Conservation (phyloP, 352 stramenopile species). For the Phytopythium litorale region DNA sequence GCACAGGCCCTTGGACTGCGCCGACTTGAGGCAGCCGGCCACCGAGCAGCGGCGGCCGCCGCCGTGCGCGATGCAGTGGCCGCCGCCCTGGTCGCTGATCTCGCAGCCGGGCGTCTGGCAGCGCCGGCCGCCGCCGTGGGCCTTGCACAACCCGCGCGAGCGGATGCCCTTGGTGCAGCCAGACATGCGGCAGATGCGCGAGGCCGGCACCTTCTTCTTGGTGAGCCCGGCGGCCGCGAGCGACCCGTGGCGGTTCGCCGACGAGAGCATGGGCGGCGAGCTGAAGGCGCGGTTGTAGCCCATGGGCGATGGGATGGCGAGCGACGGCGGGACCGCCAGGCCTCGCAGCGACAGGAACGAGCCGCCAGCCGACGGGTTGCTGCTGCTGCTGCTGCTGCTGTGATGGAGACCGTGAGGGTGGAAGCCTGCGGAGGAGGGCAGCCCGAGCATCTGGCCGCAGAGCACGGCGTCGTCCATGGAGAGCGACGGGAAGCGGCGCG, state of each 20-base stretch:
- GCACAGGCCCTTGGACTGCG: conserved; percentile 77
- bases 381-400: too few species aligned
- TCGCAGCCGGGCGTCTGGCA: conserved; percentile 76
- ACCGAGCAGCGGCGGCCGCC: conserved; percentile 59
- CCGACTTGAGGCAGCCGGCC: conserved; percentile 74
- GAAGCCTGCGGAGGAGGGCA: conserved; percentile 1
- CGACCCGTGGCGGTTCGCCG: background rate
- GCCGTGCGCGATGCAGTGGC: conserved; percentile 77
- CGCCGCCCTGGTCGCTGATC: conserved; percentile 84
- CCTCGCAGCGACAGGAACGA: conserved; percentile 11
- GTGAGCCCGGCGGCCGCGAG: conserved; percentile 12
- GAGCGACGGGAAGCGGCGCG: conserved; percentile 10
- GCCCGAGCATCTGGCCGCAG: conserved; percentile 14
- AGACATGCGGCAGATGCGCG: conserved; percentile 70
- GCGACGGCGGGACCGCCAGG: conserved; percentile 11
- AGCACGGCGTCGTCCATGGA: conserved; percentile 9
- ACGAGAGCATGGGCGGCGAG: conserved; percentile 25
- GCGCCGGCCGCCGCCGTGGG: conserved; percentile 72
- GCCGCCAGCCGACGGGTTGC: background rate
- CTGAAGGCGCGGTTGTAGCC: conserved; percentile 16
- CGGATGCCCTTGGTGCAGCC: conserved; percentile 81
- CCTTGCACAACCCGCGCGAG: conserved; percentile 80
- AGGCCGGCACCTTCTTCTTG: conserved; percentile 53
- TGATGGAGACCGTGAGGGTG: background rate
- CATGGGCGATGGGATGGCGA: conserved; percentile 11